Evolutionary conservation across 805 yeast species (phyloP).

Genomic region (Limtongozyma cylindracea): DNA sequence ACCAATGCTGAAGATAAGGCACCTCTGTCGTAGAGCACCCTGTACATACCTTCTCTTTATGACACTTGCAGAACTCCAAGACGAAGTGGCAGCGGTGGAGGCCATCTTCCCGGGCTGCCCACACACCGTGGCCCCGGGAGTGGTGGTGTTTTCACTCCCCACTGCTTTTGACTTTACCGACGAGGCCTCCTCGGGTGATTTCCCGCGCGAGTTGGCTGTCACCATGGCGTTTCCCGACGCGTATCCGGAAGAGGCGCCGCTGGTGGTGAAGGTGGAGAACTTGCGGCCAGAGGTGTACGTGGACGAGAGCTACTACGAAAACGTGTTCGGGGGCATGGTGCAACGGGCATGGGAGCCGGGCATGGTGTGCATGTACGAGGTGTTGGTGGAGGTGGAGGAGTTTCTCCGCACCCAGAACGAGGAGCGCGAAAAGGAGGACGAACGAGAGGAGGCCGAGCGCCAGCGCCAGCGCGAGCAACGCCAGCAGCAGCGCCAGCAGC

Average conservation of each 20-base stretch:
- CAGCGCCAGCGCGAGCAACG: slow-evolving; percentile 2
- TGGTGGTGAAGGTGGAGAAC: slow-evolving; percentile 36
- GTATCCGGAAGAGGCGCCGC: slow-evolving; percentile 50
- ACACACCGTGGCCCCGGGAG: slow-evolving; percentile 9
- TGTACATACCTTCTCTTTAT: background rate
- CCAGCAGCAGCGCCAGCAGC: background rate
- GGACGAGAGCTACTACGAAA: too few species aligned
- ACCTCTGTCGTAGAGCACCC: background rate
- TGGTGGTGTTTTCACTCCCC: slow-evolving; percentile 27
- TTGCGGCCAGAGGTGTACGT: too few species aligned
- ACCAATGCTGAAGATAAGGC: too few species aligned
- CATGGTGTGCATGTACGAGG: slow-evolving; percentile 58
- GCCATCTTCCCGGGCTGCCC: slow-evolving; percentile 64
- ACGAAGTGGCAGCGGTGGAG: slow-evolving; percentile 63
- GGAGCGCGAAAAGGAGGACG: background rate
- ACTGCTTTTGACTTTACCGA: too few species aligned
- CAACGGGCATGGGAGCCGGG: slow-evolving; percentile 17
- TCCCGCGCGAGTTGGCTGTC: slow-evolving; percentile 27
- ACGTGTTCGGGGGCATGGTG: slow-evolving; percentile 22
- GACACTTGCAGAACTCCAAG: slow-evolving; percentile 18
- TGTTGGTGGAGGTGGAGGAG: slow-evolving; percentile 34
- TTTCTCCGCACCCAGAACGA: slow-evolving; percentile 8
- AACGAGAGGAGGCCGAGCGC: slow-evolving; percentile 3
- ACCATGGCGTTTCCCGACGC: slow-evolving; percentile 43
- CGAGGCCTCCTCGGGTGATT: too few species aligned